Conservation (phyloP, 352 stramenopile species). For the Aphanomyces stellatus region DNA sequence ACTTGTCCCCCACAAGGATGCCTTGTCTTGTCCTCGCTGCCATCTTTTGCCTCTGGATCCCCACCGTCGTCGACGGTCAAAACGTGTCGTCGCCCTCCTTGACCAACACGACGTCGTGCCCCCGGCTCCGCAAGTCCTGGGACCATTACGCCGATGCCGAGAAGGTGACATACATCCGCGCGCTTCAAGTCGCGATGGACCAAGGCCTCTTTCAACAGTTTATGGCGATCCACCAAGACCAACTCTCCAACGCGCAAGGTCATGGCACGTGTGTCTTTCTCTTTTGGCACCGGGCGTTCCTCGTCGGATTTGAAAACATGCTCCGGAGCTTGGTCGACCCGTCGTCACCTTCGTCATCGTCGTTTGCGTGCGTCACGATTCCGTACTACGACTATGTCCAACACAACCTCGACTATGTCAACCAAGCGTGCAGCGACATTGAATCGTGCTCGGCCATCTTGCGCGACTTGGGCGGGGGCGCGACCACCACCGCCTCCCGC, state of each 20-base stretch:
- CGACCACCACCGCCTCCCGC: background rate
- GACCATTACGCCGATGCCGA: conserved; percentile 31
- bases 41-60: background rate
- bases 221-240: conserved; percentile 53
- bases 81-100: background rate
- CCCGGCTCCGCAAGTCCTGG: conserved; percentile 43
- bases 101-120: background rate
- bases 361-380: conserved; percentile 1
- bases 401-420: conserved; percentile 20
- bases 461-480: conserved; percentile 24
- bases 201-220: conserved; percentile 48
- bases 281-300: conserved; percentile 18
- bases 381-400: conserved; percentile 20
- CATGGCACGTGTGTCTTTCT: conserved; percentile 26
- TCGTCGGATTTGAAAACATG: conserved; percentile 20
- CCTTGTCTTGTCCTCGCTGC: background rate
- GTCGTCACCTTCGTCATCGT: background rate
- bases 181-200: conserved; percentile 40
- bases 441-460: conserved; percentile 26
- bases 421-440: conserved; percentile 22
- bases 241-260: conserved; percentile 38
- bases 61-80: too few species aligned
- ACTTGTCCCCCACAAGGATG: background rate
- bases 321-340: background rate
- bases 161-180: conserved; percentile 39